Percentiles rank a stretch among this genome's conserved stretches.
phyloP scores from a whole-genome alignment of 2,329 filamentous ascomycete species.

The Onygenales sp. region DNA sequence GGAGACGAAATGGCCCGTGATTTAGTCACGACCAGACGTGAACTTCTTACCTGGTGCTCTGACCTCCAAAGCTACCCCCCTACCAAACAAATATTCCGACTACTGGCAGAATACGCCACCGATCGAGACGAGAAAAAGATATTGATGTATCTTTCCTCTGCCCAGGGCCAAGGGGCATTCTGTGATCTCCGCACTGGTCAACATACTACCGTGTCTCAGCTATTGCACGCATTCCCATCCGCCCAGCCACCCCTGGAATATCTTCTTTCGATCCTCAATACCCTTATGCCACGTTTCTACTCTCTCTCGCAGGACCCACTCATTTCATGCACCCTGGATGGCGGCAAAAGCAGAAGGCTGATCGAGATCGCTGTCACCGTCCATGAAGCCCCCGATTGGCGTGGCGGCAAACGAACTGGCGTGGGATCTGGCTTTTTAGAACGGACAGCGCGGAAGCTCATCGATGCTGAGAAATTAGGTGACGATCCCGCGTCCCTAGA shows the following conservation, averaged over 20 bases:
- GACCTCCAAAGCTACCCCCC: conserved; percentile 90
- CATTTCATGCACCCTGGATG: conserved; percentile 60
- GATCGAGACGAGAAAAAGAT: conserved; percentile 82
- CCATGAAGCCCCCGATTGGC: conserved; percentile 78
- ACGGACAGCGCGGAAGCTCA: conserved; percentile 64
- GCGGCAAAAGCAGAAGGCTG: conserved; percentile 63
- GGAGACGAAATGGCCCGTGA: conserved; percentile 78
- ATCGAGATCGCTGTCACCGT: conserved; percentile 96
- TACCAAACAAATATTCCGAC: conserved; percentile 73
- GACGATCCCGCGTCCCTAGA: conserved; percentile 44
- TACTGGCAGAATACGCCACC: conserved; percentile 75
- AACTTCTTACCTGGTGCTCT: conserved; percentile 90
- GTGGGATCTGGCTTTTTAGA: conserved; percentile 92
- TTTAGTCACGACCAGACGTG: conserved; percentile 79
- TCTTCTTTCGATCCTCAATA: conserved; percentile 69
- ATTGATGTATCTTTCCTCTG: conserved; percentile 73
- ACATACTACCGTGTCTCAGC: conserved; percentile 73
- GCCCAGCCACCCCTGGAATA: conserved; percentile 77
- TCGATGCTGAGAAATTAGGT: conserved; percentile 57
- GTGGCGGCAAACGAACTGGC: conserved; percentile 61
- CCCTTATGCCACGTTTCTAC: conserved; percentile 96
- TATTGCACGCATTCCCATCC: conserved; percentile 86
- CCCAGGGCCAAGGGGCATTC: conserved; percentile 83
- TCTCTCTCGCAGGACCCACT: conserved; percentile 94
- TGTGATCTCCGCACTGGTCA: conserved; percentile 89